phyloP scores from a whole-genome alignment of 768 basidiomycete species.

The Leucocoprinus sp. region DNA sequence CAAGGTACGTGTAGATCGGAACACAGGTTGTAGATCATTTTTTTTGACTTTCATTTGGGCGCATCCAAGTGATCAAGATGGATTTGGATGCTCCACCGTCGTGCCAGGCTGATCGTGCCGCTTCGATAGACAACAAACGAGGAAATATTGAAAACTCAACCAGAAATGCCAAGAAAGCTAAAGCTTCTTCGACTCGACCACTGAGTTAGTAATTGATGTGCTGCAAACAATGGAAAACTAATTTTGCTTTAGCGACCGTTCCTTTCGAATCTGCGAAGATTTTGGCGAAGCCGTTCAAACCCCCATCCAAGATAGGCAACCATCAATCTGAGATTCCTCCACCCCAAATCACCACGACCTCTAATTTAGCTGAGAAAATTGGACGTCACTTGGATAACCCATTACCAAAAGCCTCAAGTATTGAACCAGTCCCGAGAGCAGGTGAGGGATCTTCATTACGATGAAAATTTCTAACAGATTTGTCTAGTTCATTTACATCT shows the following conservation, averaged over 20 bases:
- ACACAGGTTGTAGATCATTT: too few relatives aligned
- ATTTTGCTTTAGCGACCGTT: conserved; percentile 31
- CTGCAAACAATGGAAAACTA: neutral
- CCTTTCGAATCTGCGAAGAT: conserved; percentile 31
- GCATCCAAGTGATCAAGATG: too few relatives aligned
- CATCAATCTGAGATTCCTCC: neutral
- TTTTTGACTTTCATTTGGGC: neutral
- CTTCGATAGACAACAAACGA: neutral
- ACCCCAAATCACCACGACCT: neutral
- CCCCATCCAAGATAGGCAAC: conserved; percentile 23
- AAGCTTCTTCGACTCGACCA: conserved; percentile 22
- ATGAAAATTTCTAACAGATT: too few relatives aligned
- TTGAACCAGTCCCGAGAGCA: too few relatives aligned
- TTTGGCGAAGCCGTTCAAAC: conserved; percentile 43
- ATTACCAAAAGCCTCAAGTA: too few relatives aligned
- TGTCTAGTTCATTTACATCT: neutral
- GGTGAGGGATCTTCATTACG: too few relatives aligned
- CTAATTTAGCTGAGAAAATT: too few relatives aligned
- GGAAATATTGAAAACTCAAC: conserved; percentile 6
- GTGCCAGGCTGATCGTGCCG: too few relatives aligned
- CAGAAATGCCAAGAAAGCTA: conserved; percentile 24
- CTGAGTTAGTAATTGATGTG: conserved; percentile 21
- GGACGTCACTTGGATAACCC: too few relatives aligned
- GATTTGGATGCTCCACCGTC: too few relatives aligned
- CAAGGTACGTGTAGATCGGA: neutral